Evolutionary conservation across 2,329 filamentous ascomycete genomes (phyloP).

Genomic region (Colletotrichum siamense): DNA sequence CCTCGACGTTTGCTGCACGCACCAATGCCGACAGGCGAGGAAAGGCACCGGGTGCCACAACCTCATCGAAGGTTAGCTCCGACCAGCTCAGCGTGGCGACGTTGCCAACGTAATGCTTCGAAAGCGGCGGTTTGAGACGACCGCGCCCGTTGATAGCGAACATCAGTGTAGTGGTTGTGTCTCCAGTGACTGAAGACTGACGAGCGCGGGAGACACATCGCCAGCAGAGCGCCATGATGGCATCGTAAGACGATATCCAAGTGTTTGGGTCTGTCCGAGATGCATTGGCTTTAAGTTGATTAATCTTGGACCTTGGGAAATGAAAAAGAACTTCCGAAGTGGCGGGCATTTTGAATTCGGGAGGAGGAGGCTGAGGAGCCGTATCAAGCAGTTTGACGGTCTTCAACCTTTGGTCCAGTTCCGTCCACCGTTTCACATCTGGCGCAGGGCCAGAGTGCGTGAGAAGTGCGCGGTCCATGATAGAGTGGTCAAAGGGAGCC

Average conservation of each 20-base stretch:
- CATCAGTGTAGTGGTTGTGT: neutral
- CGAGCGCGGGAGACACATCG: neutral
- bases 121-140: neutral
- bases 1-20: neutral
- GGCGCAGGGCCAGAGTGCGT: neutral
- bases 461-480: neutral
- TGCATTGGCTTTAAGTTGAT: neutral
- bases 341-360: neutral
- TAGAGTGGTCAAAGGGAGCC: neutral
- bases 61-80: neutral
- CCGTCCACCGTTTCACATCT: neutral
- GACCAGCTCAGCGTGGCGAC: neutral
- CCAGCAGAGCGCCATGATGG: neutral
- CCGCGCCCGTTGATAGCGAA: neutral
- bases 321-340: neutral
- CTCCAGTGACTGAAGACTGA: neutral
- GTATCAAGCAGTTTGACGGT: neutral
- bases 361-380: neutral
- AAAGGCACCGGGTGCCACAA: neutral
- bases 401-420: neutral
- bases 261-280: neutral
- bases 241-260: neutral
- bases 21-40: neutral
- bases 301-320: neutral
- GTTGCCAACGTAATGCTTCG: neutral